These are phyloP conservation scores for Xerocomellus amylosporus DNA, from an alignment of 768 basidiomycete species.

Conservation along the genomic window DNA sequence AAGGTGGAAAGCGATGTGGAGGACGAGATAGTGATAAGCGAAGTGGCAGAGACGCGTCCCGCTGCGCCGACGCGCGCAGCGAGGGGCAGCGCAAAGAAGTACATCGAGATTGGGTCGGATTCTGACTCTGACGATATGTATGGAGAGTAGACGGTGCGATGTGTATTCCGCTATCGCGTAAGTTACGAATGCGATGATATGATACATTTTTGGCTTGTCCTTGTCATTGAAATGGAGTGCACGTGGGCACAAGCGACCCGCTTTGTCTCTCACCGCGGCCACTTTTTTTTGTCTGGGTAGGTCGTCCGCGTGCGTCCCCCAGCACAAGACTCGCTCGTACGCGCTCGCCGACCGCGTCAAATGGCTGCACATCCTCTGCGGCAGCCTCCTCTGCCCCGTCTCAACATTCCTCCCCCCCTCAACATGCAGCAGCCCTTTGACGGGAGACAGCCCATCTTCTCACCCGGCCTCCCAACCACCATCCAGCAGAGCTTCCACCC, in stretches of 20 bases:
- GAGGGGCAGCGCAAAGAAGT: constrained; percentile 52
- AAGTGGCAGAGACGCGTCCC: constrained; percentile 40
- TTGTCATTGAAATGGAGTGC: neutral
- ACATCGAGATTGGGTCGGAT: constrained; percentile 57
- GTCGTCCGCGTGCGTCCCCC: neutral
- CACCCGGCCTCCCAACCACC: constrained; percentile 61
- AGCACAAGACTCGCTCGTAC: too few species aligned
- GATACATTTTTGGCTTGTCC: neutral
- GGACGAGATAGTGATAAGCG: constrained; percentile 38
- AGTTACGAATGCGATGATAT: too few species aligned
- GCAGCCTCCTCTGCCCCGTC: constrained; percentile 52
- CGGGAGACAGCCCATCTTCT: constrained; percentile 51
- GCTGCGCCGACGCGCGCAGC: constrained; percentile 48
- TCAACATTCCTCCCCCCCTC: constrained; percentile 55
- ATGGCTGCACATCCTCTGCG: constrained; percentile 39
- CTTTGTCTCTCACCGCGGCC: neutral
- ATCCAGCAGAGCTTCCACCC: constrained; percentile 59
- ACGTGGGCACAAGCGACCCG: constrained; percentile 5
- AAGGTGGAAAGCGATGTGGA: constrained; percentile 42
- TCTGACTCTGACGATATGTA: constrained; percentile 51
- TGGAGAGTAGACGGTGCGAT: constrained; percentile 24
- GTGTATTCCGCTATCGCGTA: too few species aligned
- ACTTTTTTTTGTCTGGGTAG: neutral
- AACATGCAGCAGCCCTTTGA: constrained; percentile 56
- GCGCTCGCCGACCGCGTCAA: too few species aligned